A percentile compares a stretch with the other conserved stretches of the same genome.
phyloP scores from a whole-genome alignment of 75 land plant genomes.

The Chamaecyparis obtusa region DNA sequence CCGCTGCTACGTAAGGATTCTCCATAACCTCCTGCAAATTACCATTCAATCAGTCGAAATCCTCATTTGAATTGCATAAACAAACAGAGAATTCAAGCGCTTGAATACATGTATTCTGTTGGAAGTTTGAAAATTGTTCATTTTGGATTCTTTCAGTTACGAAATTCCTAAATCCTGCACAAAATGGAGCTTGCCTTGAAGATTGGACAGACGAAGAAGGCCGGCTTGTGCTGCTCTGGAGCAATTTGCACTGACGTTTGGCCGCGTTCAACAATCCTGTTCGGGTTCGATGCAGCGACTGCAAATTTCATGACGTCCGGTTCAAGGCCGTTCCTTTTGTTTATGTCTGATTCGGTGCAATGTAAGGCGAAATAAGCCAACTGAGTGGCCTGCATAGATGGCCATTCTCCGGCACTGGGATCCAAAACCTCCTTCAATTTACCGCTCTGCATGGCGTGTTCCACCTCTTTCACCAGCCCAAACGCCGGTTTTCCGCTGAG shows the following conservation, averaged over 20 bases:
- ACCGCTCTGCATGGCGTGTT: not conserved
- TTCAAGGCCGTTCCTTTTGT: slow-evolving; percentile 49
- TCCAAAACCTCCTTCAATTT: slow-evolving; percentile 31
- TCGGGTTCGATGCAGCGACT: not conserved
- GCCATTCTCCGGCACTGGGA: slow-evolving; percentile 59
- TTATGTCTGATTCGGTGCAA: slow-evolving; percentile 40
- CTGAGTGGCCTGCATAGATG: slow-evolving; percentile 41
- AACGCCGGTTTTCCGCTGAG: not conserved
- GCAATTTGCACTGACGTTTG: not conserved
- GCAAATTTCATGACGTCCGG: slow-evolving; percentile 24
- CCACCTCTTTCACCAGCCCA: not conserved
- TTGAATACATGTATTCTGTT: not conserved
- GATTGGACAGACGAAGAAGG: slow-evolving; percentile 52
- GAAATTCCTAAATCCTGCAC: not conserved
- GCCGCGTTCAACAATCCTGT: not conserved
- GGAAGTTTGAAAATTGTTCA: not conserved
- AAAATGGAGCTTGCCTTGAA: slow-evolving; percentile 29
- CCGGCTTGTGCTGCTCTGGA: slow-evolving; percentile 8
- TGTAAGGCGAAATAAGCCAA: slow-evolving; percentile 42
- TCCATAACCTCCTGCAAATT: slow-evolving; percentile 26
- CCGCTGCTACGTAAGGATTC: slow-evolving; percentile 25
- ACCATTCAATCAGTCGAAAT: not conserved
- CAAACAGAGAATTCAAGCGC: not conserved
- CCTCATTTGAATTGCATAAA: not conserved
- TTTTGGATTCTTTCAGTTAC: not conserved